Percentiles rank a stretch among this genome's conserved stretches.
phyloP scores from a whole-genome alignment of 495 filamentous ascomycete species.

The Tuber melanosporum region DNA sequence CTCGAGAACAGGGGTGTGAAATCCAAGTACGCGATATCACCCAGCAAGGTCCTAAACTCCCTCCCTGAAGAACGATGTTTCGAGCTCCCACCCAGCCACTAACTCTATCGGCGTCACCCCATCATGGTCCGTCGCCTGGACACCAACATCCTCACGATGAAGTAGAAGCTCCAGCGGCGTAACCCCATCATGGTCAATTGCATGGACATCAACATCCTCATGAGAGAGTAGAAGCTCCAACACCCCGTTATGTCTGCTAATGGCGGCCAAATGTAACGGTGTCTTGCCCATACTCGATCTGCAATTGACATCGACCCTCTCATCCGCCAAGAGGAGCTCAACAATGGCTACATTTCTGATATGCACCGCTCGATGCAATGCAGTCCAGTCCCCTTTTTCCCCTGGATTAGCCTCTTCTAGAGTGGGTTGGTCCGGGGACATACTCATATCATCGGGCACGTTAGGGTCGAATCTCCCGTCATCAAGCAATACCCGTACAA shows the following conservation, averaged over 20 bases:
- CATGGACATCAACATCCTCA: not conserved
- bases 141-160: not conserved
- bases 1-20: not conserved
- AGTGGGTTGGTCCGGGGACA: not conserved
- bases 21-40: not conserved
- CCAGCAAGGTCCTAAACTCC: not conserved
- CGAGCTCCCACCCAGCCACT: not conserved
- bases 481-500: not conserved
- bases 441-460: not conserved
- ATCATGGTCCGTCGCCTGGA: not conserved
- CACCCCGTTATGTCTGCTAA: not conserved
- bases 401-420: not conserved
- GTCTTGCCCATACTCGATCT: constrained; percentile 3
- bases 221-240: not conserved
- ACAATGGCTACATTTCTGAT: not conserved
- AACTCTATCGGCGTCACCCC: not conserved
- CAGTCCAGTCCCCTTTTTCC: not conserved
- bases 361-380: not conserved
- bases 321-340: not conserved
- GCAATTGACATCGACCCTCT: not conserved
- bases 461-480: not conserved
- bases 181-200: not conserved
- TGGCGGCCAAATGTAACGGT: constrained; percentile 13
- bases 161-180: not conserved
- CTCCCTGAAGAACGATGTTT: not conserved